Conservation (phyloP, 129 eudicot species). For the Saussurea involucrata region DNA sequence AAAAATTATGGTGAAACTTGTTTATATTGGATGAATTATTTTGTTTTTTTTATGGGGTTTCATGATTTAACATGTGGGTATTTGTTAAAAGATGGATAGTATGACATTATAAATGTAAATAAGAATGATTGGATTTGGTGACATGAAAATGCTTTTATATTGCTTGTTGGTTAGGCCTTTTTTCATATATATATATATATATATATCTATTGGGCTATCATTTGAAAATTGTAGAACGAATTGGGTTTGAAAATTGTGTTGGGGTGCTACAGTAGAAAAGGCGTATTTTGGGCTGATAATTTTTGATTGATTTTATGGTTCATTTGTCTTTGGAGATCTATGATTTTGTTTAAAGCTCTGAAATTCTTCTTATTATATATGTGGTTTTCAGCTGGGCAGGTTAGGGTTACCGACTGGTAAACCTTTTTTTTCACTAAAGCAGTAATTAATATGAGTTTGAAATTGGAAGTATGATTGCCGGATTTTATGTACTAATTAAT, state of each 20-base stretch:
- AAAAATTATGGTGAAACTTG: background rate
- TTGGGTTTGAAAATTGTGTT: background rate
- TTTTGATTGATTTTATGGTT: too few species aligned
- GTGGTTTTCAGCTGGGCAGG: too few species aligned
- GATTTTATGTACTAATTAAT: too few species aligned
- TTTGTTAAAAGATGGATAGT: background rate
- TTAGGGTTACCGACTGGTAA: too few species aligned
- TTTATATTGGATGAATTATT: background rate
- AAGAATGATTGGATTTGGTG: background rate
- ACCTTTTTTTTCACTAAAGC: too few species aligned
- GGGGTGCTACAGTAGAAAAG: background rate
- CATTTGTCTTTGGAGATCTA: too few species aligned
- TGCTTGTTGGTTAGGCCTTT: too few species aligned
- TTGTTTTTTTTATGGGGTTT: background rate
- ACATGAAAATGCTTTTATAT: background rate
- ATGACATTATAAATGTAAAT: background rate
- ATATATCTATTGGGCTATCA: background rate
- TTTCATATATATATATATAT: too few species aligned
- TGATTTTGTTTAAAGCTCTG: too few species aligned
- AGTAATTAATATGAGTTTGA: too few species aligned
- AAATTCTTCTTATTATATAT: too few species aligned
- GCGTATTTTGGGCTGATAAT: background rate
- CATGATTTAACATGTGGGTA: background rate
- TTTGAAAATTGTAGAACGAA: background rate
- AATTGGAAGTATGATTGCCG: too few species aligned